Base-by-base conservation (phyloP, 805 yeast genomes). In the Ogataea glucozyma region DNA sequence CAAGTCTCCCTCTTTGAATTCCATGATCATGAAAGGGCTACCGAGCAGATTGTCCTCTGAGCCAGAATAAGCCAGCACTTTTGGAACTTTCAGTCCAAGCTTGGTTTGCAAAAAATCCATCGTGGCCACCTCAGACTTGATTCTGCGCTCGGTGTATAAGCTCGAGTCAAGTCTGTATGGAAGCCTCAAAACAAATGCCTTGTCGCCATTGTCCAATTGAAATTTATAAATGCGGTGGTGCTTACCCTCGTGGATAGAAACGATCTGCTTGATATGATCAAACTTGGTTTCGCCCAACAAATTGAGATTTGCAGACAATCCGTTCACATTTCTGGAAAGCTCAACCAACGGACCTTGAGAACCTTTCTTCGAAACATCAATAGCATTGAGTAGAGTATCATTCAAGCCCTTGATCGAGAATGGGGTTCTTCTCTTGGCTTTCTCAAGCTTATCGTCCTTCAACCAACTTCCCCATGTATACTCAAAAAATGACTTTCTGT, bases 401-500 rank as follows among this genome's bases (percentile, higher is more conserved):
- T 78, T 75, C 39, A 87, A 68, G 4, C 97, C 98, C 58, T 81
- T 82, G 39, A 93, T 73, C 3, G 93, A 83, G 64, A 91, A 91
- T 49, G 73, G 75, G 16, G 97, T 91, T 43, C 76, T 77, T 65
- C 99, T 80, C 53, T 79, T 79, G 12, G 73, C 79, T 57, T 87
- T 85, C 61, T 93, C 90, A 23, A 64, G 65, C 43, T 72, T 75
- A 61, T 93, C 96, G 59, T 91, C 79, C 49, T 74, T 78, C 56
- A 90, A 69, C 98, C 98, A 91, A 6, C 96, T 77, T 36, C 99
- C 99, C 95, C 98, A 91, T 3, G 93, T 73, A 61, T 89, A 91
- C 54, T 85, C 79, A 71, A 88, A 91, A 58, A 93, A 87, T 31
- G 79, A 72, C 43, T 75, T 76, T 64, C 90, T 74, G 38, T 79